Evolutionary conservation across 768 basidiomycete species (phyloP).

Genomic region (Amanita polypyramis): DNA sequence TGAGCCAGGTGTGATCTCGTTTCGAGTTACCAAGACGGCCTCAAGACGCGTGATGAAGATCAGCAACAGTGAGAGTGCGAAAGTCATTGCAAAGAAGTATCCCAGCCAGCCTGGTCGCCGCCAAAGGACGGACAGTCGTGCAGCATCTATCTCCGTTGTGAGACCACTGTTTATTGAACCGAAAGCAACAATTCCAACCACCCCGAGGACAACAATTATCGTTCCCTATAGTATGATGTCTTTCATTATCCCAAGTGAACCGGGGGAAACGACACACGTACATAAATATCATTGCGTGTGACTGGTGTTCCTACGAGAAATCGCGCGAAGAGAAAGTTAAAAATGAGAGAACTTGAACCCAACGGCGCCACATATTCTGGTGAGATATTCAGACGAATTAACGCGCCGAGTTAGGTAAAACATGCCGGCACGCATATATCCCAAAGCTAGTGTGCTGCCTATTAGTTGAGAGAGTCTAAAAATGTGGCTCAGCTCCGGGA

Average conservation of each 20-base stretch:
- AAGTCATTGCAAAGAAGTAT: conserved; percentile 76
- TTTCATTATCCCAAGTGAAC: background rate
- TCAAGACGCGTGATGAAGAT: conserved; percentile 67
- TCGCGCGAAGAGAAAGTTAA: conserved; percentile 93
- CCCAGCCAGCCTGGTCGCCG: conserved; percentile 80
- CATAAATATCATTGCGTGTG: conserved; percentile 74
- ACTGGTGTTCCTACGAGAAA: conserved; percentile 83
- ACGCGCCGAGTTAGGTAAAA: conserved; percentile 3
- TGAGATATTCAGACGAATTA: conserved; percentile 6
- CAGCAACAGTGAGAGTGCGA: conserved; percentile 55
- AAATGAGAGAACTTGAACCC: conserved; percentile 87
- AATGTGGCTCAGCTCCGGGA: conserved; percentile 2
- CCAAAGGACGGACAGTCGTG: conserved; percentile 78
- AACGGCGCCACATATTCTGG: conserved; percentile 93
- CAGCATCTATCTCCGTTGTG: conserved; percentile 59
- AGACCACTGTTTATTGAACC: conserved; percentile 79
- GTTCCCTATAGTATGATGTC: conserved; percentile 50
- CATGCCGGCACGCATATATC: conserved; percentile 79
- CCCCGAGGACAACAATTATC: conserved; percentile 70
- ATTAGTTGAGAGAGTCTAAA: conserved; percentile 72
- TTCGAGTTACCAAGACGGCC: conserved; percentile 56
- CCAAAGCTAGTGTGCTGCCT: conserved; percentile 77
- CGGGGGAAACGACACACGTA: conserved; percentile 26
- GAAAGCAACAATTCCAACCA: conserved; percentile 82
- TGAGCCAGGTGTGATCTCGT: conserved; percentile 34